Evolutionary conservation across 768 basidiomycete species (phyloP).

Genomic region (Leccinum obscurum): DNA sequence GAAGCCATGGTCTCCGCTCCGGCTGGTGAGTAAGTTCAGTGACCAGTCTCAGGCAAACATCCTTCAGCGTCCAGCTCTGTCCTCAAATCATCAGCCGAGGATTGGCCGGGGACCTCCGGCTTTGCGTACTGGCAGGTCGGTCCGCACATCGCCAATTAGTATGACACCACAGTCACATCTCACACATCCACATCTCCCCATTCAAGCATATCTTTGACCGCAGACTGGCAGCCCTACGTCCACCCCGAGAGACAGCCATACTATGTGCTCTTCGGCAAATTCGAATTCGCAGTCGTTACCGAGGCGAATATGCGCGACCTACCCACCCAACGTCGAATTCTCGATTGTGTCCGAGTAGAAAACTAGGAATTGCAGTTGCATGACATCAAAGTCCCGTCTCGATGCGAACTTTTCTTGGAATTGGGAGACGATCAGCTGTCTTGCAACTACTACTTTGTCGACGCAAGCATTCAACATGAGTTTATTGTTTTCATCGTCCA

Average conservation of each 20-base stretch:
- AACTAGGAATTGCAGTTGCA: slow-evolving; percentile 33
- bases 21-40: slow-evolving; percentile 12
- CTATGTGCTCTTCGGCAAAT: slow-evolving; percentile 31
- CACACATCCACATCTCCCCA: slow-evolving; percentile 19
- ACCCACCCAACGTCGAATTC: slow-evolving; percentile 37
- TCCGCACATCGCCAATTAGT: no score
- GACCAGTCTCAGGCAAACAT: no score
- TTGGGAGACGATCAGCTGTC: slow-evolving; percentile 35
- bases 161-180: no score
- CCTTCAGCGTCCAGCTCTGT: background rate
- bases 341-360: slow-evolving; percentile 38
- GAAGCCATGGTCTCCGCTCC: background rate
- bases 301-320: slow-evolving; percentile 49
- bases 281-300: slow-evolving; percentile 47
- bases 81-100: slow-evolving; percentile 10
- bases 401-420: slow-evolving; percentile 56
- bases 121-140: no score
- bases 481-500: no score
- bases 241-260: slow-evolving; percentile 68
- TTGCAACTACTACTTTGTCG: slow-evolving; percentile 60
- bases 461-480: no score
- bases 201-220: background rate
- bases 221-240: slow-evolving; percentile 43
- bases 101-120: background rate
- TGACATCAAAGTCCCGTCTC: slow-evolving; percentile 35